These are phyloP conservation scores for Beauveria sp. DNA, from an alignment of 2,329 filamentous ascomycete genomes.

Conservation along the genomic window DNA sequence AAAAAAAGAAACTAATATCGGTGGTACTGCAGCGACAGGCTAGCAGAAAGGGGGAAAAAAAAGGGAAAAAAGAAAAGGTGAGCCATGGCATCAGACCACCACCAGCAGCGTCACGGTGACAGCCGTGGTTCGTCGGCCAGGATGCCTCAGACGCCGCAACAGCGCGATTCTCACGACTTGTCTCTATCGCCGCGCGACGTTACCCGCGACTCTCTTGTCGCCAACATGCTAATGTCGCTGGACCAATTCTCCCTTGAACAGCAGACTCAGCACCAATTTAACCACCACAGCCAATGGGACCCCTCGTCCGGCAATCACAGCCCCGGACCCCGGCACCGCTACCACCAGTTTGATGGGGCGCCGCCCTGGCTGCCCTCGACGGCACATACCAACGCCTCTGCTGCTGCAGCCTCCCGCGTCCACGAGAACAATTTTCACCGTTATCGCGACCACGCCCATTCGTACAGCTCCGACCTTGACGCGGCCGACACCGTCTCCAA, in stretches of 20 bases:
- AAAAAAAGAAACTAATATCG: not conserved
- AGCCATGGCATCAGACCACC: not conserved
- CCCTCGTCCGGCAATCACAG: not conserved
- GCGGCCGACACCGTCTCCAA: constrained; percentile 45
- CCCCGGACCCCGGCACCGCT: constrained; percentile 19
- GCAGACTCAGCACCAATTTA: constrained; percentile 19
- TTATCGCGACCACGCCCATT: constrained; percentile 28
- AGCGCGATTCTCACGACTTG: constrained; percentile 72
- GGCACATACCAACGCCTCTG: not conserved
- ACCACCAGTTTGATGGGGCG: constrained; percentile 2
- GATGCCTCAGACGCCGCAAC: constrained; percentile 1
- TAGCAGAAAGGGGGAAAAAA: not conserved
- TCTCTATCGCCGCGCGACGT: constrained; percentile 69
- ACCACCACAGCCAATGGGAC: constrained; percentile 13
- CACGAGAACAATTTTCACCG: not conserved
- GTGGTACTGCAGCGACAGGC: not conserved
- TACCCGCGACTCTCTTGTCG: constrained; percentile 83
- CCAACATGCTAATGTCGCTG: constrained; percentile 90
- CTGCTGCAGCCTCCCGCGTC: not conserved
- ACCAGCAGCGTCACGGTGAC: not conserved
- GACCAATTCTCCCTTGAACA: constrained; percentile 66
- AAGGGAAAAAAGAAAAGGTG: not conserved
- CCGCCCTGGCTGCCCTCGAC: not conserved
- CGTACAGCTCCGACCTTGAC: constrained; percentile 57
- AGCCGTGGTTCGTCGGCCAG: not conserved